These are phyloP conservation scores for Puccinia novopanici DNA, from an alignment of 1,284 basidiomycete species.

Conservation along the genomic window DNA sequence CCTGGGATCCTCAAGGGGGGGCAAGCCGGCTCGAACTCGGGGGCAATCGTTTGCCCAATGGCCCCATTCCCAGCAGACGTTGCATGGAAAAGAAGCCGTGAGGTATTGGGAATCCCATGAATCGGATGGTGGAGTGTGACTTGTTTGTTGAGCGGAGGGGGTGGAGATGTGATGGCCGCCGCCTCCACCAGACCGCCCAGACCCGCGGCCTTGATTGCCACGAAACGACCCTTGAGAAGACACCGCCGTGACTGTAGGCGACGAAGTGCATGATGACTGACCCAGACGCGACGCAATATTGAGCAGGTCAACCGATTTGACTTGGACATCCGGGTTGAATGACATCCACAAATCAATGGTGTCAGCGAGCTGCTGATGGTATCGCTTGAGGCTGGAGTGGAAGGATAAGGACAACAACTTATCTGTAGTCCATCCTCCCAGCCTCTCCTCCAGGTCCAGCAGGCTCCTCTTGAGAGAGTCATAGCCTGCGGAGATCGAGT, in stretches of 20 bases:
- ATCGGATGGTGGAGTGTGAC: neutral
- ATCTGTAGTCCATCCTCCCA: neutral
- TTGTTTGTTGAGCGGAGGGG: neutral
- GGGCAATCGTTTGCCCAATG: neutral
- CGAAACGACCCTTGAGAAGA: neutral
- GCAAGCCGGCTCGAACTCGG: neutral
- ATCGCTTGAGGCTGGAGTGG: neutral
- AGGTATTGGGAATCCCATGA: neutral
- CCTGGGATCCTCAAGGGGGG: neutral
- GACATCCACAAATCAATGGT: neutral
- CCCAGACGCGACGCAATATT: neutral
- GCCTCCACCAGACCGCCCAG: neutral
- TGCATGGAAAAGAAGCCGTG: neutral
- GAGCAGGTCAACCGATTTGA: neutral
- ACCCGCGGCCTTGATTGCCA: neutral
- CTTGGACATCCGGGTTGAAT: neutral
- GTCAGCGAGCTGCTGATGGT: neutral
- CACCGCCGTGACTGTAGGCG: neutral
- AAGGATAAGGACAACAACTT: neutral
- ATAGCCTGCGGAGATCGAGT: too few species aligned
- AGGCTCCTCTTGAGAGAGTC: too few species aligned
- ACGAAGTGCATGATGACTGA: neutral
- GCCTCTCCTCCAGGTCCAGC: too few species aligned
- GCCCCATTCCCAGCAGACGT: constrained; percentile 1
- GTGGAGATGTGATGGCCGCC: neutral